Conservation (phyloP, 2,329 filamentous ascomycete species). For the Cladobotryum mycophilum region DNA sequence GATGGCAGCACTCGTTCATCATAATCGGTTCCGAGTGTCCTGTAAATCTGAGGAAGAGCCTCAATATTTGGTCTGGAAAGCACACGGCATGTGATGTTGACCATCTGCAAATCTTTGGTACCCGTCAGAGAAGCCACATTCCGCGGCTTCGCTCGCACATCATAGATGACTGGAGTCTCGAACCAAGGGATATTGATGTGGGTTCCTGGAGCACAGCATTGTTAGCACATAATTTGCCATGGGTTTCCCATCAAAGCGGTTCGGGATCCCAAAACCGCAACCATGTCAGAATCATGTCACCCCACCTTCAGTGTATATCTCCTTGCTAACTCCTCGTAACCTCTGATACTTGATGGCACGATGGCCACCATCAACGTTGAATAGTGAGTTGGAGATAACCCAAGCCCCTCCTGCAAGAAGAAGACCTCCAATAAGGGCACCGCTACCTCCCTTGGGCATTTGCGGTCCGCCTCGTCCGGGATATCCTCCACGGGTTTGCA, state of each 20-base stretch:
- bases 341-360: constrained; percentile 98
- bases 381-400: constrained; percentile 55
- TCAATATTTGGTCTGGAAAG: constrained; percentile 84
- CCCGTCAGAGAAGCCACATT: constrained; percentile 96
- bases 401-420: constrained; percentile 44
- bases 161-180: constrained; percentile 93
- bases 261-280: too few relatives aligned
- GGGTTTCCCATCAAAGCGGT: too few relatives aligned
- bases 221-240: too few relatives aligned
- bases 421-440: constrained; percentile 34
- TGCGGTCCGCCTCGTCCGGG: constrained; percentile 38
- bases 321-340: constrained; percentile 85
- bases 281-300: not conserved
- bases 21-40: constrained; percentile 90
- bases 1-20: constrained; percentile 95
- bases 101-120: constrained; percentile 99
- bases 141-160: constrained; percentile 94
- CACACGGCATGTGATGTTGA: constrained; percentile 99
- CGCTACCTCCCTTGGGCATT: constrained; percentile 34
- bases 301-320: constrained; percentile 89
- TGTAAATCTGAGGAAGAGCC: constrained; percentile 92
- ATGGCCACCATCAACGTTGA: constrained; percentile 95
- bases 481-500: constrained; percentile 38
- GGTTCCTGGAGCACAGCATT: constrained; percentile 54
- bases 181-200: constrained; percentile 95